Evolutionary conservation across 768 basidiomycete species (phyloP).

Genomic region (Postia placenta): DNA sequence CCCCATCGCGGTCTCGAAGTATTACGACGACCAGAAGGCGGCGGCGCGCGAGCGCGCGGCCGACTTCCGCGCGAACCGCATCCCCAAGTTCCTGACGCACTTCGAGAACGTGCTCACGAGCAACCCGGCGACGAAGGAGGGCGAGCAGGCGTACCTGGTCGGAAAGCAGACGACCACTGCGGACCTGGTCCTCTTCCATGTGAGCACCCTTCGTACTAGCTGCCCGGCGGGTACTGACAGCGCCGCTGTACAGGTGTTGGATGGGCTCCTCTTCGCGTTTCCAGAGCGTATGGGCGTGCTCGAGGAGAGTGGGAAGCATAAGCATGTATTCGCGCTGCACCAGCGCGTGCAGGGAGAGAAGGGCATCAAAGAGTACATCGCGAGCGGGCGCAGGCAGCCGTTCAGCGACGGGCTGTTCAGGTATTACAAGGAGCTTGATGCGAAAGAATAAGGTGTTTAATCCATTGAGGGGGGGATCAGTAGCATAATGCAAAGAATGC

Average conservation of each 20-base stretch:
- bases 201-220: constrained; percentile 8
- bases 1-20: constrained; percentile 25
- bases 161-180: constrained; percentile 30
- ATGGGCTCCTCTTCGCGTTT: constrained; percentile 30
- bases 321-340: constrained; percentile 25
- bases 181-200: constrained; percentile 37
- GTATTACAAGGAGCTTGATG: constrained; percentile 34
- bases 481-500: too few relatives aligned
- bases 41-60: constrained; percentile 27
- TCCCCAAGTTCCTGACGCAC: constrained; percentile 37
- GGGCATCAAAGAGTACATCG: constrained; percentile 29
- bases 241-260: constrained; percentile 11
- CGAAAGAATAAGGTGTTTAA: constrained; percentile 22
- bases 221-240: constrained; percentile 6
- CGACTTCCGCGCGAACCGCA: constrained; percentile 28
- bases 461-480: too few relatives aligned
- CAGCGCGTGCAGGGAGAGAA: constrained; percentile 26
- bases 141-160: constrained; percentile 23
- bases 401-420: constrained; percentile 31
- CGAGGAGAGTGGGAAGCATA: constrained; percentile 19
- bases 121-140: constrained; percentile 19
- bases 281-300: constrained; percentile 27
- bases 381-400: constrained; percentile 23
- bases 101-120: constrained; percentile 27
- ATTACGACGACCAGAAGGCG: constrained; percentile 39